phyloP scores from a whole-genome alignment of 768 basidiomycete genomes.

The Boletus vermiculosoides region DNA sequence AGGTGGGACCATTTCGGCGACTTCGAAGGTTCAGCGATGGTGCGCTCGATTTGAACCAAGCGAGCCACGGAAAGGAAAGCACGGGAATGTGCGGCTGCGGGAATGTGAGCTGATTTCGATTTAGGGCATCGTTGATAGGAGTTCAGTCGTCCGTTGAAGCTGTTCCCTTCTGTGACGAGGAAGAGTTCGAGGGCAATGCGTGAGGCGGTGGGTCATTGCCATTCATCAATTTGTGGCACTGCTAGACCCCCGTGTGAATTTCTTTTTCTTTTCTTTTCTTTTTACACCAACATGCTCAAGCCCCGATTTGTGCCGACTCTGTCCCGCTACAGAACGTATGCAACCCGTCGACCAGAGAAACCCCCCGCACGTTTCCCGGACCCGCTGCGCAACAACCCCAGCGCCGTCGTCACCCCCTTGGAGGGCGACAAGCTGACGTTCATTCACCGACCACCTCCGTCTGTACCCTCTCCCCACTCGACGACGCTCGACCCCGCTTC shows the following conservation, averaged over 20 bases:
- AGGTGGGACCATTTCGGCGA: conserved; percentile 30
- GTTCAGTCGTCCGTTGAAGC: neutral
- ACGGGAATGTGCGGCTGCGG: neutral
- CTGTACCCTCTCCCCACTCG: conserved; percentile 70
- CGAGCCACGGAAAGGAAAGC: neutral
- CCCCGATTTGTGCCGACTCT: conserved; percentile 8
- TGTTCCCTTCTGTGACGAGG: conserved; percentile 6
- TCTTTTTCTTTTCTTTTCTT: neutral
- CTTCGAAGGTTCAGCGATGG: conserved; percentile 48
- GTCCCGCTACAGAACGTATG: conserved; percentile 37
- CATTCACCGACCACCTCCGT: conserved; percentile 82
- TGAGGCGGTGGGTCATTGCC: neutral
- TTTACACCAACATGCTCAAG: conserved; percentile 18
- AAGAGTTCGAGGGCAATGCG: neutral
- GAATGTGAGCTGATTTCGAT: neutral
- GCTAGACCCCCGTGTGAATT: neutral
- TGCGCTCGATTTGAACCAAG: neutral
- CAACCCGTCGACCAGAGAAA: conserved; percentile 38
- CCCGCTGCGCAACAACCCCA: conserved; percentile 52
- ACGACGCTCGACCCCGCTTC: conserved; percentile 68
- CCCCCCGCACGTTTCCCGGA: conserved; percentile 58
- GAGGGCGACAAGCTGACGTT: conserved; percentile 65
- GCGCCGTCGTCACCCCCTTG: conserved; percentile 49
- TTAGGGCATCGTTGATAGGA: neutral
- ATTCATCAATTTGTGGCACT: neutral